Percentiles rank a stretch among this genome's conserved stretches.
Conservation (phyloP, 2,329 filamentous ascomycete species). For the Myriosclerotinia scirpicola region DNA sequence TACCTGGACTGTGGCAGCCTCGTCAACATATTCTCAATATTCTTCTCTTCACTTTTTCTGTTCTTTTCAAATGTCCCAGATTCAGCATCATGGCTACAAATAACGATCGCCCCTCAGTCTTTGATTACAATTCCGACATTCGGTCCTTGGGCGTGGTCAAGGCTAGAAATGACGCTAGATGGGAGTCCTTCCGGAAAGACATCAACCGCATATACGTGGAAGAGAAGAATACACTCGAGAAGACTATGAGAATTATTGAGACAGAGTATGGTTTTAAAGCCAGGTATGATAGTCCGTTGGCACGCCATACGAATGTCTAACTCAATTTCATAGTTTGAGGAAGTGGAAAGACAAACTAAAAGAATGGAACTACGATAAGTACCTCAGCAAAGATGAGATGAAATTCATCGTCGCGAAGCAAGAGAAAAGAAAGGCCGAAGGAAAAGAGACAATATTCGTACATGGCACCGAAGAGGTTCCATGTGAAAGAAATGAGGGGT, state of each 20-base stretch:
- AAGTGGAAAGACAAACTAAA: conserved; percentile 24
- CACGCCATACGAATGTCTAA: neutral
- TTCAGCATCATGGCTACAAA: neutral
- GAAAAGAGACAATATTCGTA: conserved; percentile 10
- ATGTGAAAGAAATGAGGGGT: conserved; percentile 4
- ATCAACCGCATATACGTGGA: conserved; percentile 8
- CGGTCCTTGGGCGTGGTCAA: neutral
- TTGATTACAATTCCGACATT: neutral
- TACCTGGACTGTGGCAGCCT: neutral
- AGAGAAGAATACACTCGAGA: neutral
- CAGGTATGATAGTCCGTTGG: neutral
- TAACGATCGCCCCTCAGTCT: neutral
- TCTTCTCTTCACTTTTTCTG: neutral
- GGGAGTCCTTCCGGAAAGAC: neutral
- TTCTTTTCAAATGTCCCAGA: neutral
- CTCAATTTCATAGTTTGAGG: neutral
- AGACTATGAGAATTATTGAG: conserved; percentile 37
- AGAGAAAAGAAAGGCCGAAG: neutral
- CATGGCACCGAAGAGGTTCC: neutral
- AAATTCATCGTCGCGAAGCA: conserved; percentile 15
- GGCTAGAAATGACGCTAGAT: conserved; percentile 4
- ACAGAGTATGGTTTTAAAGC: conserved; percentile 43
- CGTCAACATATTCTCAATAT: no score
- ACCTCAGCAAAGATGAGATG: conserved; percentile 18
- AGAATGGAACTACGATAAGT: conserved; percentile 22